Evolutionary conservation across 2,329 filamentous ascomycete species (phyloP).

Genomic region (Pseudocercospora fijiensis): DNA sequence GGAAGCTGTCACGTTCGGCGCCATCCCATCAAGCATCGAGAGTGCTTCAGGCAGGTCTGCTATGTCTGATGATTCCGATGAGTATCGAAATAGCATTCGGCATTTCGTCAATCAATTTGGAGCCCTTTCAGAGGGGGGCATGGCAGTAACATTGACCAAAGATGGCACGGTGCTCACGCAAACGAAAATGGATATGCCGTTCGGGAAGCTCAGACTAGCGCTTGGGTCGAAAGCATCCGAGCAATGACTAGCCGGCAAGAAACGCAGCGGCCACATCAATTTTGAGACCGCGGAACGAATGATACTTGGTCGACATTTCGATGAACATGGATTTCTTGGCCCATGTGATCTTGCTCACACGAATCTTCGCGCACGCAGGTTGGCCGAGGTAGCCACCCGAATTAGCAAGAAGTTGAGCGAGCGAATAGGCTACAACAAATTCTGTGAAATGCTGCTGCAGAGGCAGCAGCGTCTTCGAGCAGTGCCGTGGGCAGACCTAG

Average conservation of each 20-base stretch:
- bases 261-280: background rate
- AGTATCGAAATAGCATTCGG: background rate
- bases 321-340: background rate
- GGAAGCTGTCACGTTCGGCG: conserved; percentile 38
- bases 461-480: background rate
- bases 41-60: conserved; percentile 18
- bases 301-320: background rate
- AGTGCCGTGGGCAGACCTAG: background rate
- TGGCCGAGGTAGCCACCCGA: background rate
- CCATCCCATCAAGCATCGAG: conserved; percentile 48
- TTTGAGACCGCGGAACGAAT: background rate
- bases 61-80: conserved; percentile 4
- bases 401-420: background rate
- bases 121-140: conserved; percentile 60
- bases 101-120: conserved; percentile 55
- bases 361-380: background rate
- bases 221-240: background rate
- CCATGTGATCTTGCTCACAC: background rate
- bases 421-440: background rate
- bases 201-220: conserved; percentile 15
- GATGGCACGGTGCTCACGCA: conserved; percentile 16
- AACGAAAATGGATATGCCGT: conserved; percentile 53
- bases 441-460: background rate
- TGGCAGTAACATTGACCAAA: conserved; percentile 48
- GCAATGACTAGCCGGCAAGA: background rate